A percentile compares a stretch with the other conserved stretches of the same genome.
Conservation (phyloP, 805 yeast species). For the Henningerozyma blattae region DNA sequence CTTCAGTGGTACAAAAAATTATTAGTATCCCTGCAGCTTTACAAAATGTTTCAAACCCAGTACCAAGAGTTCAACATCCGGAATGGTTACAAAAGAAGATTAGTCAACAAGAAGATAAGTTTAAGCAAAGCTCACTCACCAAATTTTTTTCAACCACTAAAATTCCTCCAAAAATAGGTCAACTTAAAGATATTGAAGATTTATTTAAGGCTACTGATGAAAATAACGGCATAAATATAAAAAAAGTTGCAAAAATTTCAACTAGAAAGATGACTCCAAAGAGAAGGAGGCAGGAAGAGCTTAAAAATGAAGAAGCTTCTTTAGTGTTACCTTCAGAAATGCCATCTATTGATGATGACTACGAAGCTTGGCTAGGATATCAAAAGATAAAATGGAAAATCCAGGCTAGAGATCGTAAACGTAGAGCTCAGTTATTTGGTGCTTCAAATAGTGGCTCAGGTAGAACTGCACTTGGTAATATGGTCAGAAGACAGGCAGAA, state of each 20-base stretch:
- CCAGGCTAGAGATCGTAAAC: constrained; percentile 57
- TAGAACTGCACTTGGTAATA: constrained; percentile 51
- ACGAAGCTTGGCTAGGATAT: constrained; percentile 53
- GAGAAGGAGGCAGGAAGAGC: constrained; percentile 20
- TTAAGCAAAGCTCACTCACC: constrained; percentile 57
- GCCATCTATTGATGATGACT: constrained; percentile 59
- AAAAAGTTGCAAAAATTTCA: constrained; percentile 27
- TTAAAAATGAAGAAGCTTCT: constrained; percentile 35
- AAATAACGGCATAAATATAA: constrained; percentile 15
- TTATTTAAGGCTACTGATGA: constrained; percentile 28
- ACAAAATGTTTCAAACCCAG: constrained; percentile 81
- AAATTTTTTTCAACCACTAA: constrained; percentile 41
- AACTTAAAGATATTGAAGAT: constrained; percentile 66
- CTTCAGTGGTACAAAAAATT: constrained; percentile 87
- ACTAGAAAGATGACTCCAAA: constrained; percentile 22
- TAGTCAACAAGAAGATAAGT: constrained; percentile 45
- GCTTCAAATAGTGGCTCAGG: constrained; percentile 37
- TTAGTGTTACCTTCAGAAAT: constrained; percentile 29
- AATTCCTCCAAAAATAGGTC: constrained; percentile 27
- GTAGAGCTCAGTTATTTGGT: constrained; percentile 76
- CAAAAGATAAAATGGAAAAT: constrained; percentile 83
- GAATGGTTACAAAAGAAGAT: constrained; percentile 75
- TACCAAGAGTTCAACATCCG: constrained; percentile 88
- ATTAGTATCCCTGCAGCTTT: constrained; percentile 96
- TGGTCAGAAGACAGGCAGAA: constrained; percentile 71